Evolutionary conservation across 345 rosid genomes (phyloP).

Genomic region (Streptanthus diversifolius): DNA sequence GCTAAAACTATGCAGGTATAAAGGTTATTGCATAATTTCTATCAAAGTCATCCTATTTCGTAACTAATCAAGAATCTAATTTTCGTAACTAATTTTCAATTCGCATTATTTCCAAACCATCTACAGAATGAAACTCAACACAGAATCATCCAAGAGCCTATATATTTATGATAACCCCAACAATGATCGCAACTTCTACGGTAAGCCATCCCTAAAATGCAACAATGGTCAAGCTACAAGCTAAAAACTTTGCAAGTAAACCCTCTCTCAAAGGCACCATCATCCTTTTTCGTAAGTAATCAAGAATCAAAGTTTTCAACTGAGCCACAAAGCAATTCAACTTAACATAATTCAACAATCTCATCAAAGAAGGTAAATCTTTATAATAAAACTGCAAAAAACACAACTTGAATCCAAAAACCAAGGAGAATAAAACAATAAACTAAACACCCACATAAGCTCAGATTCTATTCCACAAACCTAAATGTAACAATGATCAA

Average conservation of each 20-base stretch:
- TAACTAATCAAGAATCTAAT: neutral
- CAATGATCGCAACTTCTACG: neutral
- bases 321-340: neutral
- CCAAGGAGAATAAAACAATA: neutral
- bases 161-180: conserved; percentile 14
- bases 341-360: neutral
- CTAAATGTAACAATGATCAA: neutral
- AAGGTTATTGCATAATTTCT: neutral
- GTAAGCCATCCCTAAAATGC: neutral
- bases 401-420: too few species aligned
- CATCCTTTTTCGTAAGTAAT: neutral
- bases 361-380: neutral
- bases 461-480: neutral
- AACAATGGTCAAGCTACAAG: neutral
- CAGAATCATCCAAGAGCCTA: neutral
- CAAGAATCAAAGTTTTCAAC: neutral
- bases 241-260: neutral
- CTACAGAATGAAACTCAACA: neutral
- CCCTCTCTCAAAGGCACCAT: neutral
- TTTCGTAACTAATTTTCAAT: neutral
- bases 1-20: neutral
- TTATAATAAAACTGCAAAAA: too few species aligned
- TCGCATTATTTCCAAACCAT: neutral
- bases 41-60: neutral
- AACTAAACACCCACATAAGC: neutral